Evolutionary conservation across 1,284 basidiomycete genomes (phyloP), one percentile per base, ranked within the genome.

Genomic region (Irpex sp.): DNA sequence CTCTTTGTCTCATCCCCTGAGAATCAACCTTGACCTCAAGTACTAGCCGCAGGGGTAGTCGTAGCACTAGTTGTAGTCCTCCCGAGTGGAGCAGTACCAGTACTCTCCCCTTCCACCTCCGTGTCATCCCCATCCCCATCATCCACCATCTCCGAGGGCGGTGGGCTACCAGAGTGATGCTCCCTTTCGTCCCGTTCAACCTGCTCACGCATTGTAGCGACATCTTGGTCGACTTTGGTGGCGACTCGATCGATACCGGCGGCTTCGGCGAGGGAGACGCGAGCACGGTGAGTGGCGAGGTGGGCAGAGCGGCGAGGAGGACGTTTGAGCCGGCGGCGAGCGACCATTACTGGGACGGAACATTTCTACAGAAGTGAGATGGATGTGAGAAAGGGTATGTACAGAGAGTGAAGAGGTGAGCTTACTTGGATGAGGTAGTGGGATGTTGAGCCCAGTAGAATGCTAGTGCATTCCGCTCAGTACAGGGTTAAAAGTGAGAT

Each of bases 361-460:
- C 82, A 85, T 75, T 89, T 89, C 69, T 89, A 56, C 1, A 34
- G 0, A 34, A 34, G 31, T 34, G 51, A 26, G 34, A 15, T 9
- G 48, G 26, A 58, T 51, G 38, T 60, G 34, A 37, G 58, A 52
- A 59, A 62, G 44, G 26, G 26, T n/a, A n/a, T n/a, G n/a, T n/a
- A n/a, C n/a, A n/a, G n/a, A n/a, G n/a, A n/a, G n/a, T n/a, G n/a
- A n/a, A n/a, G n/a, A 61, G 31, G 57, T 62, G 66, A 6, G 44
- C 76, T 65, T 66, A 86, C 87, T 80, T 92, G 95, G 52, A 98
- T 94, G 58, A 98, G 87, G 74, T 99, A 99, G 76, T 98, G 94
- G 3, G 94, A 97, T 0, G 96, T 98, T 2, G 94, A 97, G n/a
- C 96, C 96, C 44, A 98, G 88, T 5, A 98, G 82, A 71, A 98